These are phyloP conservation scores for Cladosporium sp. DNA, from an alignment of 2,329 filamentous ascomycete species.

Conservation along the genomic window DNA sequence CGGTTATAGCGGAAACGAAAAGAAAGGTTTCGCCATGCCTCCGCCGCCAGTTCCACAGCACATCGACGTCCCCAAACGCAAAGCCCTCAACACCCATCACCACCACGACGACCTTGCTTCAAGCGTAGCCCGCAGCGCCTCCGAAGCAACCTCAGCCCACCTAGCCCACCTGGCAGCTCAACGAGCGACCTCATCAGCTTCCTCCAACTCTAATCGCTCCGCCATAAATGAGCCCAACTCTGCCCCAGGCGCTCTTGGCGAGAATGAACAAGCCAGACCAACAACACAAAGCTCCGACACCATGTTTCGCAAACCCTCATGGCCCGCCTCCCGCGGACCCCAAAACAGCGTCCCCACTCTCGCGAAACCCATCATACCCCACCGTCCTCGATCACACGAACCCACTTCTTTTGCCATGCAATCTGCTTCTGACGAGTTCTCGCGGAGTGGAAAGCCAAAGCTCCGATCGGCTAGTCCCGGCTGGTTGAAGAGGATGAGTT, in stretches of 20 bases:
- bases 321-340: constrained; percentile 27
- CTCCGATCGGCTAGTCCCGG: constrained; percentile 37
- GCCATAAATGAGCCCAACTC: constrained; percentile 1
- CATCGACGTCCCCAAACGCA: constrained; percentile 40
- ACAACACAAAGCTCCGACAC: neutral
- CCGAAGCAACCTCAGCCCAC: constrained; percentile 12
- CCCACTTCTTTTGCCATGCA: constrained; percentile 1
- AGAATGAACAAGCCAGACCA: constrained; percentile 3
- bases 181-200: neutral
- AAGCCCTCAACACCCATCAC: constrained; percentile 33
- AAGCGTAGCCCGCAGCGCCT: constrained; percentile 13
- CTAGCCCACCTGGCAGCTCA: constrained; percentile 16
- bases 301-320: constrained; percentile 30
- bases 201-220: neutral
- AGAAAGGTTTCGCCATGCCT: constrained; percentile 11
- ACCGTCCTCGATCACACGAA: constrained; percentile 3
- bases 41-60: constrained; percentile 25
- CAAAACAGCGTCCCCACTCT: constrained; percentile 17
- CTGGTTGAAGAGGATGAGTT: constrained; percentile 44
- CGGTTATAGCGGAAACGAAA: constrained; percentile 19
- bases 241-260: neutral
- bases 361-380: constrained; percentile 19
- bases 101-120: constrained; percentile 5
- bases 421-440: constrained; percentile 3
- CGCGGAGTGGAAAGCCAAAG: constrained; percentile 18